Conservation (phyloP, 2,329 filamentous ascomycete species). For the Penicillium palitans region DNA sequence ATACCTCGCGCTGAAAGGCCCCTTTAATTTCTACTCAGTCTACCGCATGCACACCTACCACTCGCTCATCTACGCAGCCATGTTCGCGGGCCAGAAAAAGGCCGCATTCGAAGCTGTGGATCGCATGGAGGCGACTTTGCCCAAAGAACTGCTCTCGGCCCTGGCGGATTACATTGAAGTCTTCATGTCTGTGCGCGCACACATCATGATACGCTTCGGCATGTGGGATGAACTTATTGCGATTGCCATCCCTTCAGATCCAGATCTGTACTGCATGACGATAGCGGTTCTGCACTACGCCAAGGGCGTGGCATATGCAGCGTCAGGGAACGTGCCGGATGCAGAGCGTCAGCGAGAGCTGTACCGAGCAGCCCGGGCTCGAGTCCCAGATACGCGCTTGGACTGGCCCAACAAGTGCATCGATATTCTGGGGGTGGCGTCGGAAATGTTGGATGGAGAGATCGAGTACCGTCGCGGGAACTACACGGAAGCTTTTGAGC, state of each 20-base stretch:
- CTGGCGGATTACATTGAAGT: slow-evolving; percentile 80
- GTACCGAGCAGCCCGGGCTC: slow-evolving; percentile 54
- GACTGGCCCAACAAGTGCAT: slow-evolving; percentile 68
- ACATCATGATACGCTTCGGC: slow-evolving; percentile 72
- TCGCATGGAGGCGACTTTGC: slow-evolving; percentile 62
- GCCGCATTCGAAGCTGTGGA: slow-evolving; percentile 62
- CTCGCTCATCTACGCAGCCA: slow-evolving; percentile 73
- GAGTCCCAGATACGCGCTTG: slow-evolving; percentile 60
- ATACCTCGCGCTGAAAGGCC: slow-evolving; percentile 60
- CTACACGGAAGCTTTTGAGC: slow-evolving; percentile 58
- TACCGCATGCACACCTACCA: slow-evolving; percentile 76
- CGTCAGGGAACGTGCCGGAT: slow-evolving; percentile 54
- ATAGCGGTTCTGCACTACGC: slow-evolving; percentile 69
- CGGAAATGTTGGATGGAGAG: slow-evolving; percentile 70
- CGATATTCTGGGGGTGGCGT: slow-evolving; percentile 63
- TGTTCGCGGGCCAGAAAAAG: slow-evolving; percentile 69
- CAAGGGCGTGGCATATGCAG: slow-evolving; percentile 66
- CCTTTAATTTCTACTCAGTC: slow-evolving; percentile 71
- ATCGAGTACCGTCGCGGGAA: slow-evolving; percentile 67
- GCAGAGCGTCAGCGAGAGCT: slow-evolving; percentile 54
- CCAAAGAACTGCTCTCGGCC: slow-evolving; percentile 66
- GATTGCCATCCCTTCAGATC: slow-evolving; percentile 58
- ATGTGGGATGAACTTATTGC: slow-evolving; percentile 66
- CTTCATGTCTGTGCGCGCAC: slow-evolving; percentile 66
- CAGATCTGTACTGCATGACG: slow-evolving; percentile 65